Conservation (phyloP, 1,284 basidiomycete species). For the Ganoderma lucidum region DNA sequence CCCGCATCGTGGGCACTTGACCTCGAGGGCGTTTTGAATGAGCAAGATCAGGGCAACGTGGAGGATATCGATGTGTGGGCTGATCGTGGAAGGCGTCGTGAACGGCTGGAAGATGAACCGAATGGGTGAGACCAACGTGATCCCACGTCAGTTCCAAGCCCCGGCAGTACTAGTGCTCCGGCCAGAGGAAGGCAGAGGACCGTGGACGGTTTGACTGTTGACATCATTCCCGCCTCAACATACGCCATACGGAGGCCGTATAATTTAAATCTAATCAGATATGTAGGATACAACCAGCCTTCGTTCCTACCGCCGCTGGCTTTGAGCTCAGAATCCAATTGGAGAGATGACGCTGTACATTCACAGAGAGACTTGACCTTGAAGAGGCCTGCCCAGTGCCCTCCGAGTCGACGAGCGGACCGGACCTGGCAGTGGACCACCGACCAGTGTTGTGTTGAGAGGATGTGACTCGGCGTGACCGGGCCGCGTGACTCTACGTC, state of each 20-base stretch:
- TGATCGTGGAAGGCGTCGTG: conserved; percentile 25
- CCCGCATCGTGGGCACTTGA: conserved; percentile 43
- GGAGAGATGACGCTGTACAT: no score
- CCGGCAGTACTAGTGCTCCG: background rate
- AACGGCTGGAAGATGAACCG: background rate
- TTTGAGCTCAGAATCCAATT: no score
- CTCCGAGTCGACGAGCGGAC: no score
- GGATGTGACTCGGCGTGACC: conserved; percentile 9
- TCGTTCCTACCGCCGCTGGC: no score
- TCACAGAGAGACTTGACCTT: no score
- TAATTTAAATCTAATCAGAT: no score
- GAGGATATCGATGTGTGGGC: conserved; percentile 22
- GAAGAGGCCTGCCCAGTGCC: no score
- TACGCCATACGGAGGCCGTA: background rate
- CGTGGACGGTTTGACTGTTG: no score
- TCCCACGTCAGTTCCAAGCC: background rate
- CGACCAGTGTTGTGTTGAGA: no score
- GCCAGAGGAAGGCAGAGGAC: background rate
- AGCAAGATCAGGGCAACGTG: conserved; percentile 19
- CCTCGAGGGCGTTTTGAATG: conserved; percentile 6
- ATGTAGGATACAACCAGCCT: no score
- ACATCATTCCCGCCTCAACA: background rate
- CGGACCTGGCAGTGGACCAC: no score
- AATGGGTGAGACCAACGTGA: conserved; percentile 4
- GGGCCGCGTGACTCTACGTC: conserved; percentile 20